These are phyloP conservation scores for Favolaschia claudopus DNA, from an alignment of 768 basidiomycete species.

Conservation along the genomic window DNA sequence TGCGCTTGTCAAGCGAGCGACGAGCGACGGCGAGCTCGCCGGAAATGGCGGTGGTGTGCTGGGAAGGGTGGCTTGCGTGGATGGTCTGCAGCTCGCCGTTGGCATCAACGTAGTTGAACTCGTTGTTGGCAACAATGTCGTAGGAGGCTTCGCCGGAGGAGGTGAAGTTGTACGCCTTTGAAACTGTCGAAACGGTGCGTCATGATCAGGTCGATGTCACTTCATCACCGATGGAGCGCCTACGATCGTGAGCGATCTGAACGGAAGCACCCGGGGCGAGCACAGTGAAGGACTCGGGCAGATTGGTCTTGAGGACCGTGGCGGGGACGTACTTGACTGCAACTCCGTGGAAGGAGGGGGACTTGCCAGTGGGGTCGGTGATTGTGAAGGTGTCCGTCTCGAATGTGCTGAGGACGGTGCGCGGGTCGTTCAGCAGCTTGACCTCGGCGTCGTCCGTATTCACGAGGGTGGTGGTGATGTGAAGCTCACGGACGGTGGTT, in stretches of 20 bases:
- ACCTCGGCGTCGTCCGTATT: conserved; percentile 54
- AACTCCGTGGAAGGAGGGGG: conserved; percentile 48
- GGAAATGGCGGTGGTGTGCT: conserved; percentile 43
- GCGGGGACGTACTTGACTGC: conserved; percentile 50
- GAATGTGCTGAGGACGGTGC: conserved; percentile 42
- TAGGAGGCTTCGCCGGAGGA: conserved; percentile 44
- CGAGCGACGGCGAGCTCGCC: conserved; percentile 47
- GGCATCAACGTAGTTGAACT: conserved; percentile 46
- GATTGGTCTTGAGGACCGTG: conserved; percentile 30
- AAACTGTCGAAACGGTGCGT: conserved; percentile 37
- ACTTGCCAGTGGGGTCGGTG: conserved; percentile 39
- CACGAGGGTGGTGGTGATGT: conserved; percentile 47
- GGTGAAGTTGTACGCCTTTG: conserved; percentile 55
- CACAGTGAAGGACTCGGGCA: conserved; percentile 42
- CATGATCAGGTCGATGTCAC: too few relatives aligned
- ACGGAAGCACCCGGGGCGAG: conserved; percentile 50
- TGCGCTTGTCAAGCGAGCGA: conserved; percentile 41
- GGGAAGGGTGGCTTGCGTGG: conserved; percentile 39
- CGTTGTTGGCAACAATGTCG: conserved; percentile 44
- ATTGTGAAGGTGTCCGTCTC: conserved; percentile 50
- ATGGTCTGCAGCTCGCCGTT: conserved; percentile 36
- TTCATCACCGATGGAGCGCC: conserved; percentile 18
- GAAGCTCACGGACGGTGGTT: conserved; percentile 46
- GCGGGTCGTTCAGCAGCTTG: conserved; percentile 53
- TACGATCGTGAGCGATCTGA: conserved; percentile 45